Evolutionary conservation across 2,329 filamentous ascomycete species (phyloP).

Genomic region (Didymella lethalis): DNA sequence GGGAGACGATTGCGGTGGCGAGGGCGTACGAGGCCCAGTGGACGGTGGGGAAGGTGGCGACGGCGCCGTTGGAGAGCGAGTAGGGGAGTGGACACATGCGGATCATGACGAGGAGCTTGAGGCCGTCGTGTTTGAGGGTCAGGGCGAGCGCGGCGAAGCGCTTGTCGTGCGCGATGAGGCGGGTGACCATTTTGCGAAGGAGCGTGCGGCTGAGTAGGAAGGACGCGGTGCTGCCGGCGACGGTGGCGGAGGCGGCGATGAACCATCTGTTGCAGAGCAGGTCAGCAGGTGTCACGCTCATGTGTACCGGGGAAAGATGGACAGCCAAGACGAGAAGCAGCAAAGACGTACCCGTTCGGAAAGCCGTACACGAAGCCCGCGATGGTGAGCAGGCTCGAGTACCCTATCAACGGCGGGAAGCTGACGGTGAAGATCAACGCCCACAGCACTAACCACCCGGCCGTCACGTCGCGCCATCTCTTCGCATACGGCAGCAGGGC

Average conservation of each 20-base stretch:
- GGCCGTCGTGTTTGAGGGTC: constrained; percentile 86
- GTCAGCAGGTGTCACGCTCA: neutral
- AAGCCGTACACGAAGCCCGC: constrained; percentile 76
- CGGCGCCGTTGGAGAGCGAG: constrained; percentile 89
- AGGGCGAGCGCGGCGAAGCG: constrained; percentile 88
- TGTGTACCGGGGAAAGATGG: neutral
- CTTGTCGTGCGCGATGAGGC: constrained; percentile 81
- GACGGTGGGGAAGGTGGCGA: constrained; percentile 92
- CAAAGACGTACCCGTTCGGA: constrained; percentile 69
- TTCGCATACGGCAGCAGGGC: constrained; percentile 76
- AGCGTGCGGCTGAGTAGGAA: constrained; percentile 84
- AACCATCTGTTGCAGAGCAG: constrained; percentile 70
- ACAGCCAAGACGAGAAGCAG: neutral
- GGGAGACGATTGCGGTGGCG: constrained; percentile 81
- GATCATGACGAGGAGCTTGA: constrained; percentile 90
- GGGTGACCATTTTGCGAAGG: constrained; percentile 78
- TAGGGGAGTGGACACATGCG: constrained; percentile 92
- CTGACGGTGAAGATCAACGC: constrained; percentile 75
- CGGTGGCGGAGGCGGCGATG: constrained; percentile 78
- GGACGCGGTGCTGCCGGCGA: constrained; percentile 77
- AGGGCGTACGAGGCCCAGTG: constrained; percentile 76
- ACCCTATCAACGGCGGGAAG: constrained; percentile 88
- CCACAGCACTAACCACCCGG: constrained; percentile 80
- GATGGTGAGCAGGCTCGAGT: constrained; percentile 77
- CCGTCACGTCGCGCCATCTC: constrained; percentile 76